Percentiles rank a stretch among this genome's conserved stretches.
These are phyloP conservation scores for Carex sylvatica DNA, from an alignment of 202 grass and related monocot genomes.

Conservation along the genomic window DNA sequence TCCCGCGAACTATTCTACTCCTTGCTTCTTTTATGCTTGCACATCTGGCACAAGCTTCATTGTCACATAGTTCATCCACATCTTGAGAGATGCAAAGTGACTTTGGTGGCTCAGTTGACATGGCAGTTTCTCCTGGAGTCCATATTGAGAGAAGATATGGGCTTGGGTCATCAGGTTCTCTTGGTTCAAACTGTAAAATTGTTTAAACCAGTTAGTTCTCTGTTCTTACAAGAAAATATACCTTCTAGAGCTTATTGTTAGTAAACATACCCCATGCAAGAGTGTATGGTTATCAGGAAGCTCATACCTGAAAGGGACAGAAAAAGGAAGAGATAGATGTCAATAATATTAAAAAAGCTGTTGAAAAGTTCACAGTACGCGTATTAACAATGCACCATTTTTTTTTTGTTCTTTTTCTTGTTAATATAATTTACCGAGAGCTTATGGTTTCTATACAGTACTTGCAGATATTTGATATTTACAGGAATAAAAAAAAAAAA, in stretches of 20 bases:
- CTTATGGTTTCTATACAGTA: background rate
- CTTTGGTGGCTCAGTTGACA: constrained; percentile 70
- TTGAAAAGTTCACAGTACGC: background rate
- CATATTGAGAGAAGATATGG: constrained; percentile 95
- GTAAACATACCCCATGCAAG: constrained; percentile 58
- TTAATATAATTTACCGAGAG: background rate
- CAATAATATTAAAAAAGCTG: constrained; percentile 8
- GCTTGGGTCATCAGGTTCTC: constrained; percentile 82
- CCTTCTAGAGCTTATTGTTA: constrained; percentile 23
- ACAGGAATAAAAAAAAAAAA: background rate
- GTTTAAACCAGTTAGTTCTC: constrained; percentile 28
- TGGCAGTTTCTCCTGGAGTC: constrained; percentile 89
- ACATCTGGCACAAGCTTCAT: constrained; percentile 57
- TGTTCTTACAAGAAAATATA: constrained; percentile 13
- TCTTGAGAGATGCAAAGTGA: constrained; percentile 62
- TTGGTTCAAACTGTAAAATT: constrained; percentile 60
- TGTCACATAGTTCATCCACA: constrained; percentile 56
- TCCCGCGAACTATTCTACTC: constrained; percentile 67
- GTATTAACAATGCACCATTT: background rate
- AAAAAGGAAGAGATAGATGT: constrained; percentile 22
- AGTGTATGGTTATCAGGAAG: constrained; percentile 69
- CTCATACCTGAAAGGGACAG: constrained; percentile 64
- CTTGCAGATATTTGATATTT: background rate
- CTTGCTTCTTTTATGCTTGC: constrained; percentile 60
- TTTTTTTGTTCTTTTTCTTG: background rate